Base-by-base conservation (phyloP, 345 rosid species). In the Populus tremula region DNA sequence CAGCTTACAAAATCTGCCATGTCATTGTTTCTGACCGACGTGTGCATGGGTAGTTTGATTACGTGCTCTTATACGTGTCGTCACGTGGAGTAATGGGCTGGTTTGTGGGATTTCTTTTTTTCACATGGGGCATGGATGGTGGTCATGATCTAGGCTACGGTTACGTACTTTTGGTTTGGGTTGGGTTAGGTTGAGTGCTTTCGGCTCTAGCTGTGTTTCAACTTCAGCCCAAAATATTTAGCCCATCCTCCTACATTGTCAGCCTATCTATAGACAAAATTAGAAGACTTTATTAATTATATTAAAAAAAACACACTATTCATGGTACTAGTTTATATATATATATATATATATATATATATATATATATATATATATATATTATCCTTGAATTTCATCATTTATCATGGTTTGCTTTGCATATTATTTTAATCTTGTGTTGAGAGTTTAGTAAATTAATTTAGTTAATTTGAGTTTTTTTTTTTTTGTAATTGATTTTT, bases 1-100 rank as follows among this genome's bases (percentile, higher is more conserved):
- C 67, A 65, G 69, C 84, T 66, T 39, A 14, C 63, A 59, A 69
- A 83, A 78, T 45, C 84, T 85, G 71, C 90, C 91, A 82, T 25
- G 85, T 87, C 96, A 86, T 80, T 73, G 4, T 61, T 56, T 47
- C 16, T 5, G 4, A 18, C 39, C 7, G n/a, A 59, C 29, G n/a
- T 13, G 5, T 23, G 64, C 2, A 53, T 10, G 29, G 14, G 14
- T 21, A 14, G 27, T n/a, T 0, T 56, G 27, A 56, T 25, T 5
- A 56, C 23, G 27, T 56, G 62, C 27, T 54, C 62, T 8, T 54
- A n/a, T 54, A 54, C 62, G 21, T 50, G 56, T 31, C 68, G 8
- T 35, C 81, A 63, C 72, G 25, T 70, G 79, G 50, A 68, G 18
- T 68, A 31, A 68, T n/a, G 27, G 63, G 63, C 63, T 56, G 29